Percentiles rank a stretch among this genome's conserved stretches.
These are phyloP conservation scores for Colletotrichum euphorbiae DNA, from an alignment of 2,329 filamentous ascomycete genomes.

Conservation along the genomic window DNA sequence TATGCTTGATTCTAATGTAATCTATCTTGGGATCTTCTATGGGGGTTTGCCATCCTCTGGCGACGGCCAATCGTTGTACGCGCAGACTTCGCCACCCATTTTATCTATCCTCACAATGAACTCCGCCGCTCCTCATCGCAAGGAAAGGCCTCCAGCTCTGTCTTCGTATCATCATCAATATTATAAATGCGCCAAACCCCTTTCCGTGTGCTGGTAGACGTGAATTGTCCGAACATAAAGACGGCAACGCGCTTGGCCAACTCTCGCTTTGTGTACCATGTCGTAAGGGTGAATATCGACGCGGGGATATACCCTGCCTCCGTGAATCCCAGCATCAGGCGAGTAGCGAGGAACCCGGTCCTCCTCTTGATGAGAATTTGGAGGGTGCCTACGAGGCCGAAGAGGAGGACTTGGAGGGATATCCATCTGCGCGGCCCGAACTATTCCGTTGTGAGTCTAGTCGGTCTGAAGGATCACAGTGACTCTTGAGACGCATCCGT, in stretches of 20 bases:
- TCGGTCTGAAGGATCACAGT: not conserved
- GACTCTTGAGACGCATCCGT: slow-evolving; percentile 37
- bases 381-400: slow-evolving; percentile 58
- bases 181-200: not conserved
- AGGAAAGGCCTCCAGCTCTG: no score
- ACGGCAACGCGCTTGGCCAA: slow-evolving; percentile 60
- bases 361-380: slow-evolving; percentile 57
- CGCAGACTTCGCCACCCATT: no score
- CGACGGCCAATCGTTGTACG: no score
- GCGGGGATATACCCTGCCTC: slow-evolving; percentile 66
- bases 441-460: slow-evolving; percentile 41
- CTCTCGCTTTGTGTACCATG: slow-evolving; percentile 61
- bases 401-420: slow-evolving; percentile 59
- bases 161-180: not conserved
- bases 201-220: slow-evolving; percentile 13
- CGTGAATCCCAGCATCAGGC: slow-evolving; percentile 58
- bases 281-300: slow-evolving; percentile 62
- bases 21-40: no score
- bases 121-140: no score
- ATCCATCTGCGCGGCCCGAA: slow-evolving; percentile 62
- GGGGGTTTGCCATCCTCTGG: no score
- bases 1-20: not conserved
- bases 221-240: slow-evolving; percentile 64
- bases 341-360: slow-evolving; percentile 57
- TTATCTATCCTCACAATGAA: no score